These are phyloP conservation scores for Alternaria brassicae DNA, from an alignment of 2,329 filamentous ascomycete species.

Conservation along the genomic window DNA sequence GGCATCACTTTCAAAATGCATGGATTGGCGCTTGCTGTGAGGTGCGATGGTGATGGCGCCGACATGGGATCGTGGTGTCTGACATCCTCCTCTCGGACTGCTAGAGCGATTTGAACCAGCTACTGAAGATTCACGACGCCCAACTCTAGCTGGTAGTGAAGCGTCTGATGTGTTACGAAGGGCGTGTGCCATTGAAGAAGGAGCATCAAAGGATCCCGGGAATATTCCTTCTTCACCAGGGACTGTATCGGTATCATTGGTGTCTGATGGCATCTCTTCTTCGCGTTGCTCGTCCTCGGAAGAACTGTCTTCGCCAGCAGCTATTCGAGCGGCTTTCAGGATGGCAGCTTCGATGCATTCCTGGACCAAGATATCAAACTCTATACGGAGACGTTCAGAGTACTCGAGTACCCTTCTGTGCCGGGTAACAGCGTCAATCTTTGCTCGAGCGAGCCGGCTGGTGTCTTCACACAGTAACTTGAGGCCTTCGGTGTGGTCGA, in stretches of 20 bases:
- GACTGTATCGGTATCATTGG: constrained; percentile 48
- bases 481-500: constrained; percentile 92
- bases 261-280: constrained; percentile 58
- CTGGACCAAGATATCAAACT: constrained; percentile 91
- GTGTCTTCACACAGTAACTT: constrained; percentile 89
- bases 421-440: constrained; percentile 91
- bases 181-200: constrained; percentile 64
- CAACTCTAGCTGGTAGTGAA: constrained; percentile 53
- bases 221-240: constrained; percentile 63
- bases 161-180: constrained; percentile 63
- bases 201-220: constrained; percentile 64
- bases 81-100: constrained; percentile 82
- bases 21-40: constrained; percentile 75
- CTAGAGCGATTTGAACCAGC: constrained; percentile 82
- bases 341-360: constrained; percentile 94
- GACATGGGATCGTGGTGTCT: constrained; percentile 85
- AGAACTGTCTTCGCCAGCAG: constrained; percentile 82
- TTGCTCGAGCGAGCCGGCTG: constrained; percentile 80
- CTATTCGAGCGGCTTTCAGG: constrained; percentile 86
- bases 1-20: constrained; percentile 82
- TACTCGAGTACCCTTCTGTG: constrained; percentile 95
- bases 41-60: constrained; percentile 63
- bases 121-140: constrained; percentile 65
- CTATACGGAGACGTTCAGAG: constrained; percentile 90
- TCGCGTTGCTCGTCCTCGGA: constrained; percentile 61